Percentiles rank a stretch among this genome's conserved stretches.
phyloP scores from a whole-genome alignment of 2,329 filamentous ascomycete species.

The Penicillium corylophilum region DNA sequence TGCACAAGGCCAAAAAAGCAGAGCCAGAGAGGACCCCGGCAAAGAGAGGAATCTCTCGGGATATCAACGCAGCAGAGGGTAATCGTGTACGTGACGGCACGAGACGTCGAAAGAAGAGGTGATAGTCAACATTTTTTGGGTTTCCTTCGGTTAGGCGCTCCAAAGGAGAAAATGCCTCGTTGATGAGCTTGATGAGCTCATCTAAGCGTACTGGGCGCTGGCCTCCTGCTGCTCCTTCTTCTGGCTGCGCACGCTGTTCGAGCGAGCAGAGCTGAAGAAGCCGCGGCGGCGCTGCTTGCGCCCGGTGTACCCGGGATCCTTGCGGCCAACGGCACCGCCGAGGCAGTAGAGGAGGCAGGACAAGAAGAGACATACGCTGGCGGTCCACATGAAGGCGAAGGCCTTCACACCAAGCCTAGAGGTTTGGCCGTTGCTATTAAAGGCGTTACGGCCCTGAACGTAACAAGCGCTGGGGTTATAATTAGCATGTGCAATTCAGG shows the following conservation, averaged over 20 bases:
- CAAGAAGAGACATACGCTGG: conserved; percentile 55
- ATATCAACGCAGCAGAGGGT: conserved; percentile 14
- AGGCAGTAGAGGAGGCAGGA: conserved; percentile 59
- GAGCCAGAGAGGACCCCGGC: conserved; percentile 5
- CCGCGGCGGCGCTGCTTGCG: conserved; percentile 39
- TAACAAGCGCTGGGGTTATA: conserved; percentile 53
- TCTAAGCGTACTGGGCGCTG: conserved; percentile 19
- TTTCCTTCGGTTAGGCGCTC: neutral
- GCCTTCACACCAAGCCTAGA: conserved; percentile 57
- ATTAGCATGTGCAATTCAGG: conserved; percentile 12
- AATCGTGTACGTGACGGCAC: neutral
- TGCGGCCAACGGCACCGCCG: conserved; percentile 37
- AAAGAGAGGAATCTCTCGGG: conserved; percentile 7
- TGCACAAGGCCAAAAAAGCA: conserved; percentile 4
- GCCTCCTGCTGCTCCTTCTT: conserved; percentile 23
- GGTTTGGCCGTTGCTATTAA: conserved; percentile 50
- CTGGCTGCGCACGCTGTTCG: conserved; percentile 29
- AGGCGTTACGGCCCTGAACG: conserved; percentile 57
- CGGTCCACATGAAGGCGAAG: conserved; percentile 63
- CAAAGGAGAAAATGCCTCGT: neutral
- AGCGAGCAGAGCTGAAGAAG: conserved; percentile 36
- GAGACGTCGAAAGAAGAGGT: conserved; percentile 4
- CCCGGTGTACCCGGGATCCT: conserved; percentile 36
- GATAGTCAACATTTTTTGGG: neutral
- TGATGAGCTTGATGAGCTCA: neutral